Evolutionary conservation across 106 monocot species (phyloP).

Genomic region (Dioscorea zingiberensis): DNA sequence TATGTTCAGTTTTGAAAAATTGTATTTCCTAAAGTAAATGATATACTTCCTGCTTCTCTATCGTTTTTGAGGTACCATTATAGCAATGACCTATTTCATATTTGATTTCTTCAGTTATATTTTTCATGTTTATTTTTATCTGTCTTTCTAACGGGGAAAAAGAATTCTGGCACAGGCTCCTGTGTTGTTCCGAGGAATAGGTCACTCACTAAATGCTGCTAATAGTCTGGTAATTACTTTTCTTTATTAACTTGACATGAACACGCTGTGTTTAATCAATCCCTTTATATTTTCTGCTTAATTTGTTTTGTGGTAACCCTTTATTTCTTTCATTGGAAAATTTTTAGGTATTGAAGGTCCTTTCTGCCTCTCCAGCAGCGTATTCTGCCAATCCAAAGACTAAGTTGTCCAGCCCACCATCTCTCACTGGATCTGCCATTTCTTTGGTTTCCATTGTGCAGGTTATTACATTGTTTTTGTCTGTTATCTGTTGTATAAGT

Average conservation of each 20-base stretch:
- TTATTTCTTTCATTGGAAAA: neutral
- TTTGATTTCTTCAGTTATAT: too few species aligned
- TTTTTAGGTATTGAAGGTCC: conserved; percentile 74
- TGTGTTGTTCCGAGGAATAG: conserved; percentile 91
- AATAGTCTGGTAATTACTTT: conserved; percentile 61
- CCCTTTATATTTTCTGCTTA: too few species aligned
- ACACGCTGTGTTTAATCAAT: too few species aligned
- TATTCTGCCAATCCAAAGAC: conserved; percentile 87
- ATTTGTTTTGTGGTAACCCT: too few species aligned
- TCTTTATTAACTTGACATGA: neutral
- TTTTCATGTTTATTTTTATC: too few species aligned
- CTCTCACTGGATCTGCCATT: conserved; percentile 80
- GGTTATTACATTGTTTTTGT: conserved; percentile 26
- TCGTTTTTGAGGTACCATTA: too few species aligned
- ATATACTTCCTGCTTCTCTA: too few species aligned
- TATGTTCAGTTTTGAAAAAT: too few species aligned
- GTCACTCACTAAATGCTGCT: conserved; percentile 81
- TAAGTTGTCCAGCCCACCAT: conserved; percentile 58
- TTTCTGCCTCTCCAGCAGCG: conserved; percentile 87
- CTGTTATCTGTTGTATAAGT: too few species aligned
- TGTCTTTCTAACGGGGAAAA: too few species aligned
- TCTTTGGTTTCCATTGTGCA: conserved; percentile 95
- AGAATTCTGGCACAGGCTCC: conserved; percentile 54
- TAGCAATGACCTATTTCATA: too few species aligned
- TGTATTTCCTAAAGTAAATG: too few species aligned